Percentiles rank a stretch among this genome's conserved stretches.
These are phyloP conservation scores for Pichia eremophila DNA, from an alignment of 805 yeast species.

Conservation along the genomic window DNA sequence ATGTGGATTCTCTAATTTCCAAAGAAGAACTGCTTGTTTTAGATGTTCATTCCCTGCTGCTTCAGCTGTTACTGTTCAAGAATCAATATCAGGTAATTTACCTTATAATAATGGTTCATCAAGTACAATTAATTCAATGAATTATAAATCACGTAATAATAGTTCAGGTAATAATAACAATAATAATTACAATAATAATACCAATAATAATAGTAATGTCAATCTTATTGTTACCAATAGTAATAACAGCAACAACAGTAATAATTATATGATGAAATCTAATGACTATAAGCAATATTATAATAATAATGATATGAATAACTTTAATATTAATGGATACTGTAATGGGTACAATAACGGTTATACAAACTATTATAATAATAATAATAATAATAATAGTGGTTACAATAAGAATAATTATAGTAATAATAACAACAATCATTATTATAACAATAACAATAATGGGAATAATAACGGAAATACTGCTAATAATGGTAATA, in stretches of 20 bases:
- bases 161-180: not conserved
- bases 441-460: constrained; percentile 12
- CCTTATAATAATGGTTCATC: constrained; percentile 10
- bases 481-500: constrained; percentile 12
- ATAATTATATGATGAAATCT: constrained; percentile 4
- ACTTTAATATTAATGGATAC: constrained; percentile 10
- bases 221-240: constrained; percentile 5
- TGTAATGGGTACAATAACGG: constrained; percentile 7
- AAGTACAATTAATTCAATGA: constrained; percentile 2
- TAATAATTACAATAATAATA: constrained; percentile 4
- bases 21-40: constrained; percentile 88
- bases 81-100: constrained; percentile 34
- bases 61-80: constrained; percentile 61
- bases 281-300: constrained; percentile 9
- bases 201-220: constrained; percentile 8
- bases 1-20: constrained; percentile 92
- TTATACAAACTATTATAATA: not conserved
- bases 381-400: constrained; percentile 7
- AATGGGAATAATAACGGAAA: constrained; percentile 11
- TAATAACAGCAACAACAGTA: constrained; percentile 7
- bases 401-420: constrained; percentile 6
- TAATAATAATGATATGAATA: constrained; percentile 5
- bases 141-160: not conserved
- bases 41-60: constrained; percentile 84
- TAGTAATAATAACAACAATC: constrained; percentile 8